A percentile compares a stretch with the other conserved stretches of the same genome.
These are phyloP conservation scores for Neurospora tetraspora DNA, from an alignment of 495 filamentous ascomycete genomes.

Conservation along the genomic window DNA sequence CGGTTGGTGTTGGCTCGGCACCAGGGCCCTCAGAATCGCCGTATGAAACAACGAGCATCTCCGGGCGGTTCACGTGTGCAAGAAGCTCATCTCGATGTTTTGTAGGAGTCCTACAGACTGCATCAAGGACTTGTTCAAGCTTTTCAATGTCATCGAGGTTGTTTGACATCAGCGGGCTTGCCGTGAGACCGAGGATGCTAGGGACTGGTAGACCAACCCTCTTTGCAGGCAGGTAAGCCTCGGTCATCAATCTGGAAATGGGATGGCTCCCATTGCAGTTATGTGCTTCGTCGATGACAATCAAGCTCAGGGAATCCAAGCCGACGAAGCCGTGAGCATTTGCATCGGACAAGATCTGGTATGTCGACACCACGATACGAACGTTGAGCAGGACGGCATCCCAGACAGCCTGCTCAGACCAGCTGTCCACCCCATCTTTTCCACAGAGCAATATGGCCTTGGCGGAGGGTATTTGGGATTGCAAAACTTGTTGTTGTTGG, in stretches of 20 bases:
- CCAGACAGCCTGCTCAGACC: slow-evolving; percentile 66
- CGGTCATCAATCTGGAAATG: slow-evolving; percentile 66
- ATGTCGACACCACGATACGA: slow-evolving; percentile 67
- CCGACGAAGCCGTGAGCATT: slow-evolving; percentile 70
- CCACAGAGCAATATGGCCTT: slow-evolving; percentile 58
- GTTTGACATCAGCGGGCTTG: slow-evolving; percentile 64
- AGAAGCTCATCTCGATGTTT: slow-evolving; percentile 61
- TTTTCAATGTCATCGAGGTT: slow-evolving; percentile 37
- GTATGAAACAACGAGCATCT: slow-evolving; percentile 45
- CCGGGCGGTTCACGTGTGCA: slow-evolving; percentile 56
- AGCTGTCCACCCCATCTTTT: slow-evolving; percentile 58
- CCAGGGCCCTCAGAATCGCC: slow-evolving; percentile 2
- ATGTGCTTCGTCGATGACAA: slow-evolving; percentile 89
- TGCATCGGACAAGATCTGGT: slow-evolving; percentile 68
- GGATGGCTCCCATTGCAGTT: slow-evolving; percentile 56
- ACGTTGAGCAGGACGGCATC: slow-evolving; percentile 57
- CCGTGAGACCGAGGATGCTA: slow-evolving; percentile 72
- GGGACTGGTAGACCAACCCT: slow-evolving; percentile 42
- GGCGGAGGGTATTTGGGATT: slow-evolving; percentile 49
- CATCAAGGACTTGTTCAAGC: slow-evolving; percentile 69
- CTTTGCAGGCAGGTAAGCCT: slow-evolving; percentile 51
- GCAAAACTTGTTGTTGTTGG: slow-evolving; percentile 63
- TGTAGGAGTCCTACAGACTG: slow-evolving; percentile 62
- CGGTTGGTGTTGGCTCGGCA: slow-evolving; percentile 7
- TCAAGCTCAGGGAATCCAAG: slow-evolving; percentile 53